Percentiles rank a stretch among this genome's conserved stretches.
These are phyloP conservation scores for Nakazawaea holstii DNA, from an alignment of 805 yeast genomes.

Conservation along the genomic window DNA sequence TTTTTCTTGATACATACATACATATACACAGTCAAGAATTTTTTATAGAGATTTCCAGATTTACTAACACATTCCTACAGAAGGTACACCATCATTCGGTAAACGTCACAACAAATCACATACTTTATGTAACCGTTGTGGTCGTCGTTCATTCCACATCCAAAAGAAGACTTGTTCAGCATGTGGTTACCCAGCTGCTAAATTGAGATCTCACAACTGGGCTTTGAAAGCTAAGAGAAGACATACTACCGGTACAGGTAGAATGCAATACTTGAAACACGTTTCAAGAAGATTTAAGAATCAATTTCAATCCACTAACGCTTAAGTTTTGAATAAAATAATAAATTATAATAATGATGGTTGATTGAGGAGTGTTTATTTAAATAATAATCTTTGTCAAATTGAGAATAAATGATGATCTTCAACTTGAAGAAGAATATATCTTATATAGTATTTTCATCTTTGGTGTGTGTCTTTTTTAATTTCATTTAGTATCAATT, in stretches of 20 bases:
- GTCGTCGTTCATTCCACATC: slow-evolving; percentile 96
- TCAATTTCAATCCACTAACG: slow-evolving; percentile 78
- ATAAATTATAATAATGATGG: neutral
- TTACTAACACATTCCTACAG: slow-evolving; percentile 38
- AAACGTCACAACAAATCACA: slow-evolving; percentile 99
- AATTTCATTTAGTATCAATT: neutral
- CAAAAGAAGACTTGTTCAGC: slow-evolving; percentile 99
- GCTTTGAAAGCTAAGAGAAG: slow-evolving; percentile 99
- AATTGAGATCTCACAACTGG: slow-evolving; percentile 99
- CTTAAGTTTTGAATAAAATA: slow-evolving; percentile 2
- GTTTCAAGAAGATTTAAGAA: slow-evolving; percentile 98
- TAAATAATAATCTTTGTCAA: neutral
- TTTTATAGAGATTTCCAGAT: neutral
- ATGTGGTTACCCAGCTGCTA: slow-evolving; percentile 99
- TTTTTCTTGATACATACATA: too few relatives aligned
- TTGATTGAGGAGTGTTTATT: neutral
- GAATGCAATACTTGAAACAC: slow-evolving; percentile 96
- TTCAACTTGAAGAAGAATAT: too few relatives aligned
- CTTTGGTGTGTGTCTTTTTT: neutral
- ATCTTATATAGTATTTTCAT: neutral
- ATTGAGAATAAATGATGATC: too few relatives aligned
- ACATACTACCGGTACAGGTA: slow-evolving; percentile 99
- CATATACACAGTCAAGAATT: too few relatives aligned
- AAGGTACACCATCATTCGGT: slow-evolving; percentile 99
- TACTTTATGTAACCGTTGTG: slow-evolving; percentile 99